A percentile compares a stretch with the other conserved stretches of the same genome.
Conservation (phyloP, 2,329 filamentous ascomycete species). For the Macrophomina pseudophaseolina region DNA sequence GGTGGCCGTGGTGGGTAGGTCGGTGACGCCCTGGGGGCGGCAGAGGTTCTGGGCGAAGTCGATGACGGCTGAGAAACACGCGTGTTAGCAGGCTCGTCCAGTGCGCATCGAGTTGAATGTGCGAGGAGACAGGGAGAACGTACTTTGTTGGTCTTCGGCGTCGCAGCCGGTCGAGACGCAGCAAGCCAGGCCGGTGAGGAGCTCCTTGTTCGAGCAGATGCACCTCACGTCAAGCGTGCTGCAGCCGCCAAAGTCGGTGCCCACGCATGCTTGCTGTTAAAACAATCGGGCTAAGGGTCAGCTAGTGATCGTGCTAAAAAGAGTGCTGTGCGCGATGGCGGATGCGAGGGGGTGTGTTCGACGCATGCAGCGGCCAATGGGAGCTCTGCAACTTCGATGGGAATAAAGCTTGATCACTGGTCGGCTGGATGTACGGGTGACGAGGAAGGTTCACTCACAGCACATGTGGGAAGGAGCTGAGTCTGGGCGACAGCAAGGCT, state of each 20-base stretch:
- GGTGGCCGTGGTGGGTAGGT: conserved; percentile 45
- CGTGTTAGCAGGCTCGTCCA: background rate
- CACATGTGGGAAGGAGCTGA: conserved; percentile 35
- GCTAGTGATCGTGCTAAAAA: conserved; percentile 19
- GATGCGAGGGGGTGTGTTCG: background rate
- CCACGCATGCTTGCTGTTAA: conserved; percentile 42
- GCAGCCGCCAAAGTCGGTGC: conserved; percentile 45
- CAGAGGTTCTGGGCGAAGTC: conserved; percentile 49
- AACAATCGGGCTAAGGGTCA: background rate
- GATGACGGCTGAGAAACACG: conserved; percentile 43
- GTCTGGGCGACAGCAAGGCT: conserved; percentile 34
- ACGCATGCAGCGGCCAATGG: background rate
- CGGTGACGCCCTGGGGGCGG: conserved; percentile 42
- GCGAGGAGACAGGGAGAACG: conserved; percentile 25
- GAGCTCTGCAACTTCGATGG: background rate
- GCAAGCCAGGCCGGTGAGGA: conserved; percentile 47
- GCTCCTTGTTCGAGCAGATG: conserved; percentile 46
- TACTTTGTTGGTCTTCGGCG: conserved; percentile 41
- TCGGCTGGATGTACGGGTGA: background rate
- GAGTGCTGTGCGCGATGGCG: background rate
- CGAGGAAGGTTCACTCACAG: conserved; percentile 31
- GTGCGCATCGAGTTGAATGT: no score
- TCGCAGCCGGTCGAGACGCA: conserved; percentile 46
- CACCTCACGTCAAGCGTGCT: conserved; percentile 46
- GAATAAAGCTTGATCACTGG: background rate